Base-by-base conservation (phyloP, 257 asterid species). In the Cruciata laevipes region DNA sequence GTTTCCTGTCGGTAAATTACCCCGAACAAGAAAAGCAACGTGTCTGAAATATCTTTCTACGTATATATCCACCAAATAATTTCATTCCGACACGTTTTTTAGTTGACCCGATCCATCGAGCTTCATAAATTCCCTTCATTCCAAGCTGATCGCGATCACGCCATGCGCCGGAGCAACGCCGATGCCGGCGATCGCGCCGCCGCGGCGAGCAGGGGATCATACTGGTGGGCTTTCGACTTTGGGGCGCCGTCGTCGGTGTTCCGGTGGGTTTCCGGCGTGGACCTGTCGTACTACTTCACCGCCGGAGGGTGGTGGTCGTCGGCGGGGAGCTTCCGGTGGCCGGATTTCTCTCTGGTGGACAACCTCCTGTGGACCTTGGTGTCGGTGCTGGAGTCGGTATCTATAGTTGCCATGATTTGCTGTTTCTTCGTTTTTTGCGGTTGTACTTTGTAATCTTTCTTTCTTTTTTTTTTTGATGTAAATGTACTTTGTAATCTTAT, bases 361-460 rank as follows among this genome's bases (percentile, higher is more conserved):
- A 73, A 83, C 51, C 71, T 80, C 49, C 12, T 83, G 64, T 87
- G 90, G 90, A 73, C 75, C 51, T 63, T 83, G 5, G 70, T 79
- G n/a, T 73, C 75, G 13, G 74, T 67, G 18, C 60, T 82, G 18
- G 94, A 86, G 74, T 81, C 84, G 60, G 62, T 84, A 14, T 83
- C 80, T 65, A 70, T 87, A 74, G 74, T 73, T 63, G 51, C 86
- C 35, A 79, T 87, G 87, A 85, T 85, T 25, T 81, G 82, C 61
- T 87, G 62, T 68, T 87, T 83, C 77, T 83, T 79, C 81, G 37
- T 87, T 60, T 83, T 80, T 24, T 85, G 88, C 76, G 91, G 91
- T 52, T 87, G 89, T 80, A 85, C 89, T 70, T 64, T 83, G 27
- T 85, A 35, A 60, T 4, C 14, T 30, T n/a, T n/a, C n/a, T n/a